A percentile compares a stretch with the other conserved stretches of the same genome.
phyloP scores from a whole-genome alignment of 768 basidiomycete species.

The Dentipellis sp. region DNA sequence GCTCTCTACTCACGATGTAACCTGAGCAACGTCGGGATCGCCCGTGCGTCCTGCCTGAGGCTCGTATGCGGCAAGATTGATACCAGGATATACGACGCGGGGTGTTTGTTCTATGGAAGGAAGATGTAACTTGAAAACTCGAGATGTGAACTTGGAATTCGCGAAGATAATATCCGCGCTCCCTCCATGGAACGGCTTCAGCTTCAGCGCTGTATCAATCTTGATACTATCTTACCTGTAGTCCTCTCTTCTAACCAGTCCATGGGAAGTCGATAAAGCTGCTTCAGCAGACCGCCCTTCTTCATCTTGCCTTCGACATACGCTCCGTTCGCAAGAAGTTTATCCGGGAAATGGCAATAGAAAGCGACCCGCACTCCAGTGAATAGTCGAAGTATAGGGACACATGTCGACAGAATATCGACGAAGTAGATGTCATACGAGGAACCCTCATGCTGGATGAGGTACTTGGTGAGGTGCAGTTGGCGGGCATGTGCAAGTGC shows the following conservation, averaged over 20 bases:
- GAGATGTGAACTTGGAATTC: constrained; percentile 86
- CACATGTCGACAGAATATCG: constrained; percentile 89
- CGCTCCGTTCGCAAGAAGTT: constrained; percentile 70
- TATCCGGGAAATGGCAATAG: constrained; percentile 98
- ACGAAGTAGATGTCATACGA: constrained; percentile 84
- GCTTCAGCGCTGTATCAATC: too few relatives aligned
- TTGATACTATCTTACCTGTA: constrained; percentile 42
- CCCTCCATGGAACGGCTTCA: constrained; percentile 30
- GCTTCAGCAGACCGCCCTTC: constrained; percentile 47
- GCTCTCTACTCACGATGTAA: constrained; percentile 46
- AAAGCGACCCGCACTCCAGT: constrained; percentile 80
- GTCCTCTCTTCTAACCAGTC: constrained; percentile 86
- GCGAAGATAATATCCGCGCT: constrained; percentile 87
- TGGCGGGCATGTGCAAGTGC: constrained; percentile 85
- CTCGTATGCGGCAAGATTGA: constrained; percentile 73
- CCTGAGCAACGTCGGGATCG: constrained; percentile 42
- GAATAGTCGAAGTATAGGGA: constrained; percentile 69
- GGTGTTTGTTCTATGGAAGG: constrained; percentile 52
- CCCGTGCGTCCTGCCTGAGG: constrained; percentile 25
- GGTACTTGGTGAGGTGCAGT: constrained; percentile 63
- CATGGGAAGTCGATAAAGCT: constrained; percentile 79
- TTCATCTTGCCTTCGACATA: constrained; percentile 43
- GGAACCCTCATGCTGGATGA: constrained; percentile 42
- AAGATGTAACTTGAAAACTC: constrained; percentile 72
- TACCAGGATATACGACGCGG: constrained; percentile 90